phyloP scores from a whole-genome alignment of 768 basidiomycete species.

The Pleurotus giganteus region DNA sequence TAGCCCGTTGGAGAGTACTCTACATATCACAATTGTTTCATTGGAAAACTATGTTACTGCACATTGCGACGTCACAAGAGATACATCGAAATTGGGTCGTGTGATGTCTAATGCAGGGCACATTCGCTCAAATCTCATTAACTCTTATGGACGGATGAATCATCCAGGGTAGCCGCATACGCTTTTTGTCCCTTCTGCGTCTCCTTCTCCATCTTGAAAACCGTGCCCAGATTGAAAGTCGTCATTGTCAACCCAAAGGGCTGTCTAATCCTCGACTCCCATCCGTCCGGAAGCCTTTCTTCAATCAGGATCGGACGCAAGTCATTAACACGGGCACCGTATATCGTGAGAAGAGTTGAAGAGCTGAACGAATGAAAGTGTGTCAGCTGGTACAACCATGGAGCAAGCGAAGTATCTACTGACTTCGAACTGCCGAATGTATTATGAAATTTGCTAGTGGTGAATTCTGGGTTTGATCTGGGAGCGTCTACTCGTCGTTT shows the following conservation, averaged over 20 bases:
- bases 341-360: constrained; percentile 60
- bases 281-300: constrained; percentile 68
- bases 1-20: too few relatives aligned
- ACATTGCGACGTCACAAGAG: neutral
- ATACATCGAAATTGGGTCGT: too few relatives aligned
- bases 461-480: constrained; percentile 54
- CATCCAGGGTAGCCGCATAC: constrained; percentile 4
- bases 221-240: constrained; percentile 46
- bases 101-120: too few relatives aligned
- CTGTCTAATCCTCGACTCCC: constrained; percentile 61
- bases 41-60: too few relatives aligned
- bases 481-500: constrained; percentile 61
- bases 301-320: constrained; percentile 57
- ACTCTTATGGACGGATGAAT: constrained; percentile 5
- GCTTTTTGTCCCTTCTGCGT: neutral
- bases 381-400: neutral
- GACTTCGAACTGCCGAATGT: constrained; percentile 70
- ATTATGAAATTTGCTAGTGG: constrained; percentile 48
- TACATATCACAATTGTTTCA: too few relatives aligned
- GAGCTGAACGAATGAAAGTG: constrained; percentile 35
- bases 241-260: constrained; percentile 59
- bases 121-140: neutral
- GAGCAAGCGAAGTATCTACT: constrained; percentile 20
- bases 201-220: constrained; percentile 35
- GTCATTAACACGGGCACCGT: constrained; percentile 61